phyloP scores from a whole-genome alignment of 2,329 filamentous ascomycete species.

The Pseudogymnoascus sp. region DNA sequence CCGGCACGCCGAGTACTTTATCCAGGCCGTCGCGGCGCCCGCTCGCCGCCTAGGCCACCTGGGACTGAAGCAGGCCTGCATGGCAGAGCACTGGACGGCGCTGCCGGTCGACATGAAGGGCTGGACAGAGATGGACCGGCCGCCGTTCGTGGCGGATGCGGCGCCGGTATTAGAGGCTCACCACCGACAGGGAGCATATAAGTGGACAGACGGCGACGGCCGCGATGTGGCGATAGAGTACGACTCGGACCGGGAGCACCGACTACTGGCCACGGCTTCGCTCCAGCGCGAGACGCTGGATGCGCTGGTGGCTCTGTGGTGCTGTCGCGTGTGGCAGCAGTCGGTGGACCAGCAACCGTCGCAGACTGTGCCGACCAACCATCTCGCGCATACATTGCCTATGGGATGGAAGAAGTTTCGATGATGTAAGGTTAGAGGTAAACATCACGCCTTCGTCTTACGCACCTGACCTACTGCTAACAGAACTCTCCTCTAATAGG shows the following conservation, averaged over 20 bases:
- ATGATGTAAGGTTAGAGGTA: background rate
- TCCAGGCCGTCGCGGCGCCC: background rate
- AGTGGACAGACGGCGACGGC: background rate
- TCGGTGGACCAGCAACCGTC: slow-evolving; percentile 9
- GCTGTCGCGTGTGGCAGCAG: slow-evolving; percentile 13
- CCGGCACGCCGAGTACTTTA: background rate
- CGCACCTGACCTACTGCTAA: no score
- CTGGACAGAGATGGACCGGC: slow-evolving; percentile 4
- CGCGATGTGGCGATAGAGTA: slow-evolving; percentile 11
- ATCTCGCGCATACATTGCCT: background rate
- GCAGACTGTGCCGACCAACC: background rate
- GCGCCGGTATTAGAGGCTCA: slow-evolving; percentile 12
- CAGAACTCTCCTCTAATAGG: no score
- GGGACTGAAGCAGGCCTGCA: slow-evolving; percentile 13
- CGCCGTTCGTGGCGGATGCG: slow-evolving; percentile 9
- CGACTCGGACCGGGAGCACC: background rate
- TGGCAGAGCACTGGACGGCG: slow-evolving; percentile 12
- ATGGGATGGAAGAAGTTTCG: background rate
- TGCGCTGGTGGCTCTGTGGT: slow-evolving; percentile 15
- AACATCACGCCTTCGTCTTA: background rate
- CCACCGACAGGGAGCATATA: background rate
- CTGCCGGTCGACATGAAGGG: slow-evolving; percentile 14
- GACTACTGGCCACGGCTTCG: slow-evolving; percentile 11
- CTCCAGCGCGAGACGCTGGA: slow-evolving; percentile 11
- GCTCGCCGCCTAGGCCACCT: slow-evolving; percentile 9